phyloP scores from a whole-genome alignment of 176 grass and related monocot genomes.

The Avena eriantha region DNA sequence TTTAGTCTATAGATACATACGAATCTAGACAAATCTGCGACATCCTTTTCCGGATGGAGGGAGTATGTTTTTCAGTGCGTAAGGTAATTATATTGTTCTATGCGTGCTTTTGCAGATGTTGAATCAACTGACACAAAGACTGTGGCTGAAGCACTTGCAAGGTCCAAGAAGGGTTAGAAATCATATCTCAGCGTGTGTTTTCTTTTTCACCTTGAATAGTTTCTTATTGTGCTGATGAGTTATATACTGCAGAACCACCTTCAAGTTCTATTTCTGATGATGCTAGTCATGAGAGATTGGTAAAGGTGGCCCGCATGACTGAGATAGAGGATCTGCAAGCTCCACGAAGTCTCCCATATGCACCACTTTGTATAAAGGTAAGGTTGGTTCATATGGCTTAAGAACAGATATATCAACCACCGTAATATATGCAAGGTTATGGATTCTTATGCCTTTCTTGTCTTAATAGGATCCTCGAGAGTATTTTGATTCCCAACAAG shows the following conservation, averaged over 20 bases:
- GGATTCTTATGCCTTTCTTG: slow-evolving; percentile 33
- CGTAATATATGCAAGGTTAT: slow-evolving; percentile 24
- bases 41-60: too few species aligned
- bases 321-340: slow-evolving; percentile 92
- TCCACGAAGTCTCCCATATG: slow-evolving; percentile 59
- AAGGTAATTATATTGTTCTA: slow-evolving; percentile 32
- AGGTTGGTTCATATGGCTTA: slow-evolving; percentile 23
- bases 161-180: slow-evolving; percentile 82
- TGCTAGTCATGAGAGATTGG: slow-evolving; percentile 54
- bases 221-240: slow-evolving; percentile 34
- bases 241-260: slow-evolving; percentile 62
- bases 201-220: slow-evolving; percentile 10
- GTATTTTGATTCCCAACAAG: slow-evolving; percentile 98
- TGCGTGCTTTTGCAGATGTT: slow-evolving; percentile 62
- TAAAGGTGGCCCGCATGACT: slow-evolving; percentile 85
- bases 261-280: slow-evolving; percentile 63
- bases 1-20: too few species aligned
- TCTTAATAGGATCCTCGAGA: slow-evolving; percentile 85
- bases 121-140: slow-evolving; percentile 74
- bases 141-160: slow-evolving; percentile 88
- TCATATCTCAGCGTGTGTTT: slow-evolving; percentile 26
- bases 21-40: too few species aligned
- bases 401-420: neutral
- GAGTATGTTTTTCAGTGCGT: neutral
- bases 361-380: slow-evolving; percentile 94